phyloP scores from a whole-genome alignment of 1,139 yeast genomes.

The Suhomyces bribrorum region DNA sequence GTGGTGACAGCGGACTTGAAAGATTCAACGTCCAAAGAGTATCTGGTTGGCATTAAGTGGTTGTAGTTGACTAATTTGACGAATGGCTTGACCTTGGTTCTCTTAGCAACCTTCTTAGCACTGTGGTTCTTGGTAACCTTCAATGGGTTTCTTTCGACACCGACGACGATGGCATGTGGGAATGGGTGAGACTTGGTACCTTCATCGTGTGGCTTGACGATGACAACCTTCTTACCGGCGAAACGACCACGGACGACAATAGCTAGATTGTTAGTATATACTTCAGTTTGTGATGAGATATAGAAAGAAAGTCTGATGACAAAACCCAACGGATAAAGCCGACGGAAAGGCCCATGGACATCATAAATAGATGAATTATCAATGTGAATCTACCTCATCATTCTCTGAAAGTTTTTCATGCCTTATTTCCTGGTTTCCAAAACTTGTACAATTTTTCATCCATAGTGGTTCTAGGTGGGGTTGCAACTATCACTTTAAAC shows the following conservation, averaged over 20 bases:
- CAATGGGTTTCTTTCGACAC: slow-evolving; percentile 98
- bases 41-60: slow-evolving; percentile 99
- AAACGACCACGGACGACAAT: slow-evolving; percentile 99
- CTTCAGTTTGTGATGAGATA: not conserved
- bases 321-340: too few relatives aligned
- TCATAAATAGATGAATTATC: too few relatives aligned
- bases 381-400: too few relatives aligned
- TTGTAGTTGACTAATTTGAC: slow-evolving; percentile 99
- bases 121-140: slow-evolving; percentile 95
- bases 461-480: too few relatives aligned
- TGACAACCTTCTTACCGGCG: slow-evolving; percentile 99
- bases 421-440: not conserved
- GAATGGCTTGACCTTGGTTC: slow-evolving; percentile 98
- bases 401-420: too few relatives aligned
- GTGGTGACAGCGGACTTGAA: slow-evolving; percentile 90
- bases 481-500: too few relatives aligned
- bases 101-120: slow-evolving; percentile 95
- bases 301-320: too few relatives aligned
- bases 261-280: slow-evolving; percentile 61
- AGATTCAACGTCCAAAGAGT: slow-evolving; percentile 95
- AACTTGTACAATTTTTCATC: not conserved
- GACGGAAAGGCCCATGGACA: too few relatives aligned
- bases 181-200: slow-evolving; percentile 99
- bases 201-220: slow-evolving; percentile 97
- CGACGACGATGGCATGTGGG: slow-evolving; percentile 99